These are phyloP conservation scores for Malania oleifera DNA, from an alignment of 164 flowering plant species.

Conservation along the genomic window DNA sequence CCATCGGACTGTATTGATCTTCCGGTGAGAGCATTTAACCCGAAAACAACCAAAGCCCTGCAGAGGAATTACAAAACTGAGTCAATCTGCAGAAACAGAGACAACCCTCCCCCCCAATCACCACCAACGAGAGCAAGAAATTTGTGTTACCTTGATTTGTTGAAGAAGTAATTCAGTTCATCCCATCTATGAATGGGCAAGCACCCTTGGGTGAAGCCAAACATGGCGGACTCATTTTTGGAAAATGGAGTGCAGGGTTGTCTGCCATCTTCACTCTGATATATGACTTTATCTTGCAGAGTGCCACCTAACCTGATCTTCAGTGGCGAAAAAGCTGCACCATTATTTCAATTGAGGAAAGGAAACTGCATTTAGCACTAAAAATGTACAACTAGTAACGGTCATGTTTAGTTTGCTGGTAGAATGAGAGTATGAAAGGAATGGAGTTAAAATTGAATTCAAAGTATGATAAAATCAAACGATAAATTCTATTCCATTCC, in stretches of 20 bases:
- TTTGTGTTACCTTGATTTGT: constrained; percentile 50
- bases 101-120: too few relatives aligned
- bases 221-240: constrained; percentile 41
- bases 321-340: constrained; percentile 80
- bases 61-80: neutral
- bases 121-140: too few relatives aligned
- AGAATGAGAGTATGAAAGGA: too few relatives aligned
- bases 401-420: too few relatives aligned
- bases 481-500: too few relatives aligned
- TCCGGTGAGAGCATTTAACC: constrained; percentile 75
- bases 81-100: neutral
- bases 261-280: constrained; percentile 33
- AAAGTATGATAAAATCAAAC: neutral
- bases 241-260: constrained; percentile 52
- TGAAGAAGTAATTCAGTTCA: constrained; percentile 65
- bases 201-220: constrained; percentile 77
- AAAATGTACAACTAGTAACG: too few relatives aligned
- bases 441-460: neutral
- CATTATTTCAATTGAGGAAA: neutral
- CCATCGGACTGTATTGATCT: constrained; percentile 36
- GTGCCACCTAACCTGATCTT: constrained; percentile 85
- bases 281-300: constrained; percentile 76
- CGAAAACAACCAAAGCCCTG: constrained; percentile 75
- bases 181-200: constrained; percentile 88
- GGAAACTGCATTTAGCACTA: too few relatives aligned